Evolutionary conservation across 2,329 filamentous ascomycete species (phyloP).

Genomic region (Calonectria montana): DNA sequence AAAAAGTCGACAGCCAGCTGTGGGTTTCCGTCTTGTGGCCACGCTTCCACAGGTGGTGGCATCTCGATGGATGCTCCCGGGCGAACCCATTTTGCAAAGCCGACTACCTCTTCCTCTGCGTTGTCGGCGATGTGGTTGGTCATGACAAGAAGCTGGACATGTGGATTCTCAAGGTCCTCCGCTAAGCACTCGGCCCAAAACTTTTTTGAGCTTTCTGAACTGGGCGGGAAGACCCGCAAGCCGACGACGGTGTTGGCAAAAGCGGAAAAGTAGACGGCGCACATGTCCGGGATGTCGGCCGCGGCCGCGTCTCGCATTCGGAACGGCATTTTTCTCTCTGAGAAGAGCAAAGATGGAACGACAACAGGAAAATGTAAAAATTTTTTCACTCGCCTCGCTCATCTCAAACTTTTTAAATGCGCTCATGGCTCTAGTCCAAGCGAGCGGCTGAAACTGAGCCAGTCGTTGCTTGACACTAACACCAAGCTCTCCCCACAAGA

Average conservation of each 20-base stretch:
- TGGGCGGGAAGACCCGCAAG: constrained; percentile 50
- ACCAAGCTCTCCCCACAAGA: constrained; percentile 10
- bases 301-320: constrained; percentile 52
- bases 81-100: constrained; percentile 61
- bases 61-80: constrained; percentile 41
- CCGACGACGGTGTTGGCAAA: constrained; percentile 55
- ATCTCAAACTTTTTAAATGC: neutral
- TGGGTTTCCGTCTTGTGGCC: constrained; percentile 53
- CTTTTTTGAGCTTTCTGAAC: constrained; percentile 33
- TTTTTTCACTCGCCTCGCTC: neutral
- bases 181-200: constrained; percentile 51
- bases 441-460: neutral
- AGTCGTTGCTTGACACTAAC: constrained; percentile 10
- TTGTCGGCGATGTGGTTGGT: constrained; percentile 43
- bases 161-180: constrained; percentile 54
- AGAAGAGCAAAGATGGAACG: neutral
- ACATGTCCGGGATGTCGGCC: constrained; percentile 54
- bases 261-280: constrained; percentile 57
- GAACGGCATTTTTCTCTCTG: constrained; percentile 34
- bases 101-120: constrained; percentile 47
- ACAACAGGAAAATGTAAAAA: neutral
- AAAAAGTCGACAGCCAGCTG: constrained; percentile 55
- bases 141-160: constrained; percentile 54
- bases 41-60: constrained; percentile 45
- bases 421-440: neutral